Base-by-base conservation (phyloP, 805 yeast genomes). In the Monosporozyma aerobia region DNA sequence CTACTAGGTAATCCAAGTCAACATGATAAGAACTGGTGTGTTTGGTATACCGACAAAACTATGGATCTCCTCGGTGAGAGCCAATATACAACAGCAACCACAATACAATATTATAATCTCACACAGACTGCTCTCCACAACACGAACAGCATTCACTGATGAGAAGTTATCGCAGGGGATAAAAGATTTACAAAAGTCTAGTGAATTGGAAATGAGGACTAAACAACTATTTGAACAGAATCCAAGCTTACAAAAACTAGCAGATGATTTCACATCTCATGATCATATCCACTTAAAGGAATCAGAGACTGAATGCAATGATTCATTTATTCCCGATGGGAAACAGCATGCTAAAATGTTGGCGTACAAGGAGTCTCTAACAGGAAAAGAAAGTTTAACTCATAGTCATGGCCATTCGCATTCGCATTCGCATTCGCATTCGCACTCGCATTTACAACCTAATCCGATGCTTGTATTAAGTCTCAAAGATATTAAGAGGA, bases 401-500 rank as follows among this genome's bases (percentile, higher is more conserved):
- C 56, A 55, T 43, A 35, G 54, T 4, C 59, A 59, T 53, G 35
- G 55, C 7, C 68, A 68, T 43, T 44, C 57, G 8, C 76, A 73
- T 50, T 58, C 68, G 29, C 29, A 27, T 27, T 5, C 19, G 19
- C 68, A 68, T 43, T 44, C 57, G 8, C 76, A 73, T 19, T 19
- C 19, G 19, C 77, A 74, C 47, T 52, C 68, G 3, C 70, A 68
- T 51, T 65, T 64, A 2, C 67, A 65, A 22, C 58, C 60, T 37
- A 67, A 63, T 49, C 69, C 70, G 3, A 46, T 71, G 50, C 56
- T 72, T 13, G 69, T 69, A 3, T 52, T 69, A 56, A 72, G 74
- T 63, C 72, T 71, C 57, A 77, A 73, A 51, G 72, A 76, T 49
- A 68, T 77, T 50, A 69, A 71, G 56, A 69, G 74, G 25, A 87